These are phyloP conservation scores for Colletotrichum gigasporum DNA, from an alignment of 2,329 filamentous ascomycete genomes.

Conservation along the genomic window DNA sequence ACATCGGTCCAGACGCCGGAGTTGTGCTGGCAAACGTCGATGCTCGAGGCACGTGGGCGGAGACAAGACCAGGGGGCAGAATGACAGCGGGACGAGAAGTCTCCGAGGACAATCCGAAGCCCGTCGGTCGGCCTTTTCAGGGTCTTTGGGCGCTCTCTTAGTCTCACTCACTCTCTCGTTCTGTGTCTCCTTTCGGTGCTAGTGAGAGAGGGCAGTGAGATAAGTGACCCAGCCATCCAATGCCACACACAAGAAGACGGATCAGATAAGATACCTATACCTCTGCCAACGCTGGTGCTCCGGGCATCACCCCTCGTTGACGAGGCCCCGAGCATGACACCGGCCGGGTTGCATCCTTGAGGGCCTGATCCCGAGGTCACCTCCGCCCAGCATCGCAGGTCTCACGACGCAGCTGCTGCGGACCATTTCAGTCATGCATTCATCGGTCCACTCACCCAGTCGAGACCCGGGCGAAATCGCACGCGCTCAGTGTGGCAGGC, in stretches of 20 bases:
- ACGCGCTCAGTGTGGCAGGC: not conserved
- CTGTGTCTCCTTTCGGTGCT: not conserved
- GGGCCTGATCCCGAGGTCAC: not conserved
- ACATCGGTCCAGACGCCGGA: not conserved
- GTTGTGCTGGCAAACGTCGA: not conserved
- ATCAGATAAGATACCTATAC: too few relatives aligned
- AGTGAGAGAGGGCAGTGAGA: too few relatives aligned
- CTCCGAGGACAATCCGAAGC: slow-evolving; percentile 9
- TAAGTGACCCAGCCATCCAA: too few relatives aligned
- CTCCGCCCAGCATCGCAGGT: not conserved
- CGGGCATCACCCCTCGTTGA: not conserved
- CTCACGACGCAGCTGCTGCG: not conserved
- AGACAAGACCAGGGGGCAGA: not conserved
- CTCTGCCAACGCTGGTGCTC: too few relatives aligned
- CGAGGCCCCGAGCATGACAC: not conserved
- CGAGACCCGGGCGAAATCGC: not conserved
- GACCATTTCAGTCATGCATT: not conserved
- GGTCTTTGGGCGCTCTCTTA: too few relatives aligned
- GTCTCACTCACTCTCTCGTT: not conserved
- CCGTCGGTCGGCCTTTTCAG: slow-evolving; percentile 9
- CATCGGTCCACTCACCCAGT: not conserved
- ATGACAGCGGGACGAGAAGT: slow-evolving; percentile 37
- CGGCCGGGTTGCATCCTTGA: slow-evolving; percentile 1
- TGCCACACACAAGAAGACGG: too few relatives aligned
- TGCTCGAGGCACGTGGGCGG: not conserved